A percentile compares a stretch with the other conserved stretches of the same genome.
phyloP scores from a whole-genome alignment of 1,284 basidiomycete genomes.

The Leccinum griseonigrum region DNA sequence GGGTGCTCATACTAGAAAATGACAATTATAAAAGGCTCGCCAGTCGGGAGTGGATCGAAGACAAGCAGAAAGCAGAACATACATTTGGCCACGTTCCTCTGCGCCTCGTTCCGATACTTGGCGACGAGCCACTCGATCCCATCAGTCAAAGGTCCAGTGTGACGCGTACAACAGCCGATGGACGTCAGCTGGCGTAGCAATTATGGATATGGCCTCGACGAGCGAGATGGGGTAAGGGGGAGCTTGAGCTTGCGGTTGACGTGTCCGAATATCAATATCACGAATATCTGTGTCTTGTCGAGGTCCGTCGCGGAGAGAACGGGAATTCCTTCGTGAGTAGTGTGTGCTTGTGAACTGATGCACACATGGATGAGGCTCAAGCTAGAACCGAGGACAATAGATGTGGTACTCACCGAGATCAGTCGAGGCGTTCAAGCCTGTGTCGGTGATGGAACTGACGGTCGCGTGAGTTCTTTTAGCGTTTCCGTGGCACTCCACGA shows the following conservation, averaged over 20 bases:
- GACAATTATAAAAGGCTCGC: background rate
- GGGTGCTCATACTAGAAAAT: conserved; percentile 76
- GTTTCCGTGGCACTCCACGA: conserved; percentile 92
- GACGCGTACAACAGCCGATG: conserved; percentile 92
- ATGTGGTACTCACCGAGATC: conserved; percentile 62
- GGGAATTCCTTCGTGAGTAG: conserved; percentile 99
- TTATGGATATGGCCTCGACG: conserved; percentile 97
- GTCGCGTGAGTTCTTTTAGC: conserved; percentile 98
- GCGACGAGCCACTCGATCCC: too few species aligned
- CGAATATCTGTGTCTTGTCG: conserved; percentile 88
- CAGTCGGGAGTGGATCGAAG: background rate
- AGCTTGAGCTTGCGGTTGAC: conserved; percentile 95
- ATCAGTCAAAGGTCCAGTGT: conserved; percentile 89
- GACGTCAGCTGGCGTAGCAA: conserved; percentile 87
- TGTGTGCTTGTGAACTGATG: conserved; percentile 92
- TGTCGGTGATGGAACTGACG: conserved; percentile 97
- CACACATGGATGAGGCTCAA: conserved; percentile 35
- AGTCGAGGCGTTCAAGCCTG: conserved; percentile 90
- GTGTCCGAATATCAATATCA: conserved; percentile 87
- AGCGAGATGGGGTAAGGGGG: conserved; percentile 94
- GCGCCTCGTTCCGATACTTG: background rate
- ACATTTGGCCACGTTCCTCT: conserved; percentile 25
- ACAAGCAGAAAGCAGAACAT: background rate
- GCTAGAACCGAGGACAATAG: background rate
- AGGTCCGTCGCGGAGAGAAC: conserved; percentile 94